Base-by-base conservation (phyloP, 73 alveolate genomes). In the Blepharisma japonicum region DNA sequence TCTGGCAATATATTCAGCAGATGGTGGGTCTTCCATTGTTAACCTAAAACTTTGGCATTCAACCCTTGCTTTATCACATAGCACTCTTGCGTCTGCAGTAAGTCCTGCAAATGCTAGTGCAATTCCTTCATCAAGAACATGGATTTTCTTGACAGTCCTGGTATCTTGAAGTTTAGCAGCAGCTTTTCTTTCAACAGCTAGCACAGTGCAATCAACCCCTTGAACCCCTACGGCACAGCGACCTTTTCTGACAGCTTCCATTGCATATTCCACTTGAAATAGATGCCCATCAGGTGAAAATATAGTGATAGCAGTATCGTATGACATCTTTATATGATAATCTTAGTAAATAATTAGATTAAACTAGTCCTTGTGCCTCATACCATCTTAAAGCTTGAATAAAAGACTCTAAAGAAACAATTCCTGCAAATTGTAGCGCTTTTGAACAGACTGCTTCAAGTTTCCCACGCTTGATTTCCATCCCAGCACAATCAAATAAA, bases 201-300 rank as follows among this genome's bases (percentile, higher is more conserved):
- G 81, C 49, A 92, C 94, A 14, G 93, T 89, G 76, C 95, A 87
- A 67, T 95, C 94, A 18, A 81, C 83, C 6, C 96, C 99, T 77
- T 93, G 94, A 68, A 95, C 84, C n/a, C 98, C 99, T 39, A 95
- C 89, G 48, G 96, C 89, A 56, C 96, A 90, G 7, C 94, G 89
- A 27, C 99, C 99, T 71, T 91, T 86, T 56, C 94, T 94, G 50
- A 95, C 99, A 20, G 99, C 99, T 71, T 94, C 99, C 87, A 95
- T 93, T 14, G 99, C 99, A 78, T 95, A 95, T 89, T 95, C 98
- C 9, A 95, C 98, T 82, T 95, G 96, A 92, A 93, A 90, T 46
- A 95, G 89, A 81, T 93, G 93, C 38, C 98, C 99, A 81, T 93
- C 98, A 71, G 98, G 98, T 46, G 98, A 94, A 82, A 95, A 95